These are phyloP conservation scores for Citropsis articulata DNA, from an alignment of 345 rosid species.

Conservation along the genomic window DNA sequence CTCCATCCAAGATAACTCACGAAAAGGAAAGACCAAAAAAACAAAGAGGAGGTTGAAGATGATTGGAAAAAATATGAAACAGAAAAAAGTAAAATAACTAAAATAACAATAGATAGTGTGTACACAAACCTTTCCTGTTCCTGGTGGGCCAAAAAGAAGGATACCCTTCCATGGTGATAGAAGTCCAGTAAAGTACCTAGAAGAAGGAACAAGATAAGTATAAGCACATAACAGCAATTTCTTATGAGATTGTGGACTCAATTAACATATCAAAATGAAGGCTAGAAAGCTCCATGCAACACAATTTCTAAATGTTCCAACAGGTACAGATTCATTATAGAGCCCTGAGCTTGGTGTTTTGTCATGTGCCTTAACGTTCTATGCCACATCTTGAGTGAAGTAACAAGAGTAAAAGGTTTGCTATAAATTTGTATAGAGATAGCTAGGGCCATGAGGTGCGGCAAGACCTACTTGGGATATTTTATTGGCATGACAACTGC, in stretches of 20 bases:
- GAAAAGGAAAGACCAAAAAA: background rate
- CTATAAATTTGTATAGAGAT: background rate
- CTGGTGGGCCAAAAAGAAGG: slow-evolving; percentile 98
- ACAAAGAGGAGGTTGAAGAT: background rate
- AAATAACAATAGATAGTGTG: slow-evolving; percentile 4
- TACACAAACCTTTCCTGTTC: slow-evolving; percentile 87
- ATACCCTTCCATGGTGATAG: slow-evolving; percentile 99
- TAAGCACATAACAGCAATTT: background rate
- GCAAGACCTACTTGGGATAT: slow-evolving; percentile 78
- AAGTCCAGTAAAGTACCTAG: slow-evolving; percentile 90
- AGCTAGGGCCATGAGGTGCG: background rate
- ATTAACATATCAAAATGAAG: background rate
- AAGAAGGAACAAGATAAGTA: slow-evolving; percentile 11
- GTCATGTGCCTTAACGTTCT: background rate
- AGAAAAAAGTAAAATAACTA: background rate
- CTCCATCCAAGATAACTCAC: background rate
- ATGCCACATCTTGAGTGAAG: background rate
- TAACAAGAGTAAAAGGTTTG: background rate
- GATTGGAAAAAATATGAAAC: background rate
- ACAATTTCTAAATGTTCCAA: background rate
- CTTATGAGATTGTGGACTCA: background rate
- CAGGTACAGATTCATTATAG: background rate
- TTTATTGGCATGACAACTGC: slow-evolving; percentile 99
- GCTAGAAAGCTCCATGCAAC: background rate
- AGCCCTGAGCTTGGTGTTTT: background rate